Evolutionary conservation across 1,284 basidiomycete genomes (phyloP), one percentile per base, ranked within the genome.

Genomic region (Cutaneotrichosporon dermatis): DNA sequence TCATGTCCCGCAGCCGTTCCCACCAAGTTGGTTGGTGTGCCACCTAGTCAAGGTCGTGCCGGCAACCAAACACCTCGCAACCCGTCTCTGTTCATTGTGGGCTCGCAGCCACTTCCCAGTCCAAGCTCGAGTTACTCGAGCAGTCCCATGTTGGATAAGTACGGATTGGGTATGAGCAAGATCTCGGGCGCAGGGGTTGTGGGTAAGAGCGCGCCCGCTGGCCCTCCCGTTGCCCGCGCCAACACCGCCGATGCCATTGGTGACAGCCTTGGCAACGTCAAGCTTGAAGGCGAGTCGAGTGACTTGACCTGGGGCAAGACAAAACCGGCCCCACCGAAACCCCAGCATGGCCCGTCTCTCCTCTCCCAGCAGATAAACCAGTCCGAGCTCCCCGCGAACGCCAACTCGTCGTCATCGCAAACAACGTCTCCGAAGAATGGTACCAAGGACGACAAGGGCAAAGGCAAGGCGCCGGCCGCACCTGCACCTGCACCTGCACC

Each of bases 51-150:
- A 68, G 95, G 94, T 4, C 84, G 95, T 55, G 90, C 92, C n/a
- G 95, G 95, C 1, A 94, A 96, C 72, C 95, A 97, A 78, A 99
- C 95, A 0, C 95, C 95, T 0, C 84, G 92, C 44, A 87, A 88
- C 36, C 92, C 96, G 69, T 87, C 86, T 43, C 80, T 84, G 44
- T 93, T 90, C 80, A 97, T 98, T 79, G 96, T 92, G 1, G 91
- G 90, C 41, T 93, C 90, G 1, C 94, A 93, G 72, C 95, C 95
- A 0, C 83, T 99, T 7, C 93, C 95, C 0, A 81, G 79, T 83
- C 90, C 69, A 81, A 90, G 49, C 83, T 87, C 64, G 83, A 88
- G 66, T 85, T 88, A 74, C 83, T 87, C 87, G 34, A 85, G 84
- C 7, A 84, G 83, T 58, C 86, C 88, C 12, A 90, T 89, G 83